phyloP scores from a whole-genome alignment of 2,329 filamentous ascomycete species.

The Colletotrichum zoysiae region DNA sequence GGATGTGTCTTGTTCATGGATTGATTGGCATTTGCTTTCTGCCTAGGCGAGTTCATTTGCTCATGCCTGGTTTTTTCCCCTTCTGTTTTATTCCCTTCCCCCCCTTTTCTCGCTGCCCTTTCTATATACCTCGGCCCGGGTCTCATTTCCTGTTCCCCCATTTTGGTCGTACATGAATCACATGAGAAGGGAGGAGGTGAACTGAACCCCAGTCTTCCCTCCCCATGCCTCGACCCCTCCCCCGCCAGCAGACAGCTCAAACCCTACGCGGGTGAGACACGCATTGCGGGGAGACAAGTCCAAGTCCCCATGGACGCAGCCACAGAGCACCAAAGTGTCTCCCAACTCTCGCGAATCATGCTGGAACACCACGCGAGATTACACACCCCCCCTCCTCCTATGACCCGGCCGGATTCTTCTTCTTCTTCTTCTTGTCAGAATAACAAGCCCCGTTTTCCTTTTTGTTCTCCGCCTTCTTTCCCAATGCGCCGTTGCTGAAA shows the following conservation, averaged over 20 bases:
- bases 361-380: not conserved
- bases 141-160: conserved; percentile 14
- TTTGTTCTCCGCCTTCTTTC: conserved; percentile 39
- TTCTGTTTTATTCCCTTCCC: too few species aligned
- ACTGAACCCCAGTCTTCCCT: not conserved
- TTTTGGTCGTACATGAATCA: not conserved
- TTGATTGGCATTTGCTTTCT: conserved; percentile 27
- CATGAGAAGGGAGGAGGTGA: not conserved
- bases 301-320: conserved; percentile 11
- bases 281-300: conserved; percentile 14
- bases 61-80: conserved; percentile 14
- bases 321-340: not conserved
- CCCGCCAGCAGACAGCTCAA: too few species aligned
- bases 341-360: not conserved
- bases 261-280: conserved; percentile 7
- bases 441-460: conserved; percentile 31
- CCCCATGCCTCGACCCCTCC: conserved; percentile 21
- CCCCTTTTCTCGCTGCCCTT: conserved; percentile 17
- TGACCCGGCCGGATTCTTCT: conserved; percentile 20
- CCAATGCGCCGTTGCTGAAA: conserved; percentile 40
- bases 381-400: conserved; percentile 1
- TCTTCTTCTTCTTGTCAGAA: conserved; percentile 29
- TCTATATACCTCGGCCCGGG: conserved; percentile 30
- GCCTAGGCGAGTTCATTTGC: conserved; percentile 38
- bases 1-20: not conserved